Evolutionary conservation across 371 early-diverging fungal genomes (phyloP).

Genomic region (Saksenaea vasiformis): DNA sequence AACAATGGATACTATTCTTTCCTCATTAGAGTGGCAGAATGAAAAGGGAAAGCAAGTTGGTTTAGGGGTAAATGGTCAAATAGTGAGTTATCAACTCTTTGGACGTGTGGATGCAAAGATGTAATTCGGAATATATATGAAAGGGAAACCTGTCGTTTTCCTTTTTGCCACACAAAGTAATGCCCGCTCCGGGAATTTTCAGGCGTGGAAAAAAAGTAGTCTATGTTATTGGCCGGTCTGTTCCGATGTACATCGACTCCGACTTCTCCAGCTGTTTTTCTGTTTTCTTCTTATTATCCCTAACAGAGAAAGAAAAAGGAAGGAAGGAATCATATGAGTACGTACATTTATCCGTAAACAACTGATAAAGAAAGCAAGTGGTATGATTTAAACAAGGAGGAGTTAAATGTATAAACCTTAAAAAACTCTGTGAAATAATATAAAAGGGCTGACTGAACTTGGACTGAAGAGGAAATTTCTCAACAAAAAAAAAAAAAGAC

Average conservation of each 20-base stretch:
- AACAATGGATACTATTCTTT: background rate
- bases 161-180: background rate
- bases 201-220: background rate
- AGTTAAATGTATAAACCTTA: background rate
- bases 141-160: no score
- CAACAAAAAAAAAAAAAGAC: background rate
- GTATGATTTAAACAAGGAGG: background rate
- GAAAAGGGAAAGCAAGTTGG: background rate
- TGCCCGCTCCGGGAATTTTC: background rate
- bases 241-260: background rate
- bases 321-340: background rate
- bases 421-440: no score
- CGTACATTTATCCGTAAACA: background rate
- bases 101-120: no score
- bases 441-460: background rate
- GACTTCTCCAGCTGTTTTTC: background rate
- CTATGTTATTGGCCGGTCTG: background rate
- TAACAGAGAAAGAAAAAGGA: background rate
- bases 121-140: no score
- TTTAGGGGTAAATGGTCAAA: background rate
- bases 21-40: background rate
- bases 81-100: no score
- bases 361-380: background rate
- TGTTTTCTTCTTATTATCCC: no score
- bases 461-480: constrained; percentile 10